Conservation (phyloP, 2,329 filamentous ascomycete species). For the Ceratocystis cacaofunesta region DNA sequence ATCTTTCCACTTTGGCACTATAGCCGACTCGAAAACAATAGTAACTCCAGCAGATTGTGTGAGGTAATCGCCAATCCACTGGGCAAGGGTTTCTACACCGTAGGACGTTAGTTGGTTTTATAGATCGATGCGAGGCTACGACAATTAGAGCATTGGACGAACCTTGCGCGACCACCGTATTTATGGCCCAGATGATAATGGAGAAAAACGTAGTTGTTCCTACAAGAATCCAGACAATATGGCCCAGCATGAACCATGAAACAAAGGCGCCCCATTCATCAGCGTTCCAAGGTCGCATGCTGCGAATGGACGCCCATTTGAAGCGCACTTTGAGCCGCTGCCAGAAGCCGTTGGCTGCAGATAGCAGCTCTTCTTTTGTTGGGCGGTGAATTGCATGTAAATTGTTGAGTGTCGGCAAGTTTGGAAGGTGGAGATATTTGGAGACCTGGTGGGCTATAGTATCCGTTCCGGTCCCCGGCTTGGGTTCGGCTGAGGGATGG, state of each 20-base stretch:
- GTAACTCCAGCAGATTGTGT: constrained; percentile 86
- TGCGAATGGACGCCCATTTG: constrained; percentile 95
- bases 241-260: constrained; percentile 88
- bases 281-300: constrained; percentile 81
- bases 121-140: not conserved
- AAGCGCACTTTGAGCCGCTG: constrained; percentile 78
- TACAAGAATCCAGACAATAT: constrained; percentile 88
- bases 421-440: constrained; percentile 45
- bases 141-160: constrained; percentile 21
- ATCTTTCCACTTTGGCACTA: constrained; percentile 89
- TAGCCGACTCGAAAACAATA: constrained; percentile 92
- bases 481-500: not conserved
- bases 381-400: constrained; percentile 37
- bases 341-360: constrained; percentile 86
- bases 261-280: constrained; percentile 92
- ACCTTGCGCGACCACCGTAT: constrained; percentile 93
- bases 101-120: not conserved
- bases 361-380: constrained; percentile 82
- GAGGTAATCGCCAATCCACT: constrained; percentile 88
- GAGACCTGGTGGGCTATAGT: constrained; percentile 38
- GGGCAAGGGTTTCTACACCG: constrained; percentile 67
- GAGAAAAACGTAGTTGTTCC: constrained; percentile 97
- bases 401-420: constrained; percentile 36
- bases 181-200: constrained; percentile 75
- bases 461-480: constrained; percentile 23